Conservation (phyloP, 2,329 filamentous ascomycete species). For the Polychaeton citri region DNA sequence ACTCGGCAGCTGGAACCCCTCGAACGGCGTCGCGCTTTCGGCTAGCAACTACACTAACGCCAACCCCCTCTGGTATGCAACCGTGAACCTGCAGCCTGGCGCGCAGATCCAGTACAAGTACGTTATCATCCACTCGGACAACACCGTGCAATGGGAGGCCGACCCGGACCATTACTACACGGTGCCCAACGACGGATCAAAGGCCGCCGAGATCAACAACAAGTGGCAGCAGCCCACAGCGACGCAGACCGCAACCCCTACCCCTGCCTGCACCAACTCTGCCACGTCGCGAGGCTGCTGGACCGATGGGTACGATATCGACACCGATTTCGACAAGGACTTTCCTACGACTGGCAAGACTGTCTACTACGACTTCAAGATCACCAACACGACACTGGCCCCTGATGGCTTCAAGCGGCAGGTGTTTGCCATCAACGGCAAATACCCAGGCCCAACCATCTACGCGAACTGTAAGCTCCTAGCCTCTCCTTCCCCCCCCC, state of each 20-base stretch:
- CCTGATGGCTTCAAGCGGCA: slow-evolving; percentile 27
- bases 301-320: slow-evolving; percentile 15
- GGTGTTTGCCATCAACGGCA: slow-evolving; percentile 44
- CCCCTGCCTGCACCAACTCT: slow-evolving; percentile 15
- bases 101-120: slow-evolving; percentile 48
- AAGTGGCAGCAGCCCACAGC: slow-evolving; percentile 20
- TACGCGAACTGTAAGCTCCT: slow-evolving; percentile 10
- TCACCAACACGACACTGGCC: slow-evolving; percentile 29
- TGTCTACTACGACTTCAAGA: slow-evolving; percentile 27
- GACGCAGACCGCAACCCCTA: slow-evolving; percentile 2
- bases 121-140: slow-evolving; percentile 43
- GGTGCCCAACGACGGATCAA: slow-evolving; percentile 25
- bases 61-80: slow-evolving; percentile 49
- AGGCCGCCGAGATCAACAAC: slow-evolving; percentile 23
- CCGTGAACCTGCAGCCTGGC: slow-evolving; percentile 43
- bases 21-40: slow-evolving; percentile 42
- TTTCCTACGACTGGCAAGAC: slow-evolving; percentile 20
- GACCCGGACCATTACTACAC: slow-evolving; percentile 36
- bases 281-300: slow-evolving; percentile 16
- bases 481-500: background rate
- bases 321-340: slow-evolving; percentile 21
- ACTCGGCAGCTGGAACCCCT: slow-evolving; percentile 48
- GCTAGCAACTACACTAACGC: slow-evolving; percentile 44
- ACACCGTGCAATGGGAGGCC: slow-evolving; percentile 49
- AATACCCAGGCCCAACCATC: slow-evolving; percentile 43